Percentiles rank a stretch among this genome's conserved stretches.
Evolutionary conservation across 2,329 filamentous ascomycete species (phyloP).

Genomic region (Diplodia sapinea): DNA sequence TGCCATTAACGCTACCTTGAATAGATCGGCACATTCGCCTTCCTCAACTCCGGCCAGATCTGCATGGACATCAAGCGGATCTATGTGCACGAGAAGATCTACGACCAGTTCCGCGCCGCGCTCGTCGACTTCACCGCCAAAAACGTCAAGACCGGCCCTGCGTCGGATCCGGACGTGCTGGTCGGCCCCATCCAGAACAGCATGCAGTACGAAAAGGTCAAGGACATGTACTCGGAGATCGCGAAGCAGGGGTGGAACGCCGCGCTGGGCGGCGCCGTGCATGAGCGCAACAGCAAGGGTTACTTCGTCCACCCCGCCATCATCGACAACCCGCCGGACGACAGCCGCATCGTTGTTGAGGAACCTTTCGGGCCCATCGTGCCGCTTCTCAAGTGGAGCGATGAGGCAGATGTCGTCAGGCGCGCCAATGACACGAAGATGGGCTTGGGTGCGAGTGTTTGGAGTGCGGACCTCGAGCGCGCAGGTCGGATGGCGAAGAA

Average conservation of each 20-base stretch:
- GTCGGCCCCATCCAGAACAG: slow-evolving; percentile 68
- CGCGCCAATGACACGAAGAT: slow-evolving; percentile 56
- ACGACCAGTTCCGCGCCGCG: slow-evolving; percentile 60
- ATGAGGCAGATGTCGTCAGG: slow-evolving; percentile 59
- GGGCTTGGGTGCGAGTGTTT: slow-evolving; percentile 63
- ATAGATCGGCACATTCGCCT: slow-evolving; percentile 55
- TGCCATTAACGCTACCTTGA: slow-evolving; percentile 5
- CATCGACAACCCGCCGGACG: slow-evolving; percentile 62
- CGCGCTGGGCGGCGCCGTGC: slow-evolving; percentile 55
- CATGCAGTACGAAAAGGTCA: slow-evolving; percentile 68
- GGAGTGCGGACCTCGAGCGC: slow-evolving; percentile 53
- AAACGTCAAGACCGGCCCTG: slow-evolving; percentile 46
- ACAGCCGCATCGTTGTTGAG: slow-evolving; percentile 61
- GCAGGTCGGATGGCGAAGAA: slow-evolving; percentile 54
- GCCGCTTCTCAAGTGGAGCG: slow-evolving; percentile 65
- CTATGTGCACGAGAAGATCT: slow-evolving; percentile 66
- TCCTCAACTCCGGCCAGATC: slow-evolving; percentile 63
- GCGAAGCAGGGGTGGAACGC: slow-evolving; percentile 60
- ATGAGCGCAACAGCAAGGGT: slow-evolving; percentile 47
- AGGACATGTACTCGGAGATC: slow-evolving; percentile 61
- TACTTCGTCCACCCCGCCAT: slow-evolving; percentile 67
- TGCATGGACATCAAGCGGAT: slow-evolving; percentile 57
- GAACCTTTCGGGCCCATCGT: slow-evolving; percentile 69
- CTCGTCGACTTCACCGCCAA: slow-evolving; percentile 54
- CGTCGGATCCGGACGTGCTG: slow-evolving; percentile 52